These are phyloP conservation scores for Quercus robur DNA, from an alignment of 306 rosid genomes.

Conservation along the genomic window DNA sequence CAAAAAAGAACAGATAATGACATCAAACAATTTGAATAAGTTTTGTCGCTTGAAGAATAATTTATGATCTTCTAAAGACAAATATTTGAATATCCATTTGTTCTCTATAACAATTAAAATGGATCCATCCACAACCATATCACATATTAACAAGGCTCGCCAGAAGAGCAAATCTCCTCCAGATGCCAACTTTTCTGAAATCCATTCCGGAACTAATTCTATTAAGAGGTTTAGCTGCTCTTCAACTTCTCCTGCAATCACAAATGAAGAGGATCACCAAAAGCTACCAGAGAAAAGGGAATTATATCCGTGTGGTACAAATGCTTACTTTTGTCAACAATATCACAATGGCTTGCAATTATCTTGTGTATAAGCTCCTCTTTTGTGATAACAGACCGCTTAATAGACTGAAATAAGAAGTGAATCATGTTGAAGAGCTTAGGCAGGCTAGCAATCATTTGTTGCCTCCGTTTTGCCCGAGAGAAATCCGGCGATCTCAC, in stretches of 20 bases:
- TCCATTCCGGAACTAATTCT: constrained; percentile 85
- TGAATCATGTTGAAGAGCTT: too few relatives aligned
- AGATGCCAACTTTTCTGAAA: constrained; percentile 54
- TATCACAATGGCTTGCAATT: constrained; percentile 40
- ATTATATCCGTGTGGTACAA: background rate
- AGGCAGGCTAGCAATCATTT: too few relatives aligned
- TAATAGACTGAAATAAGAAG: too few relatives aligned
- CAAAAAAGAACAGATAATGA: background rate
- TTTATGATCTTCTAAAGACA: background rate
- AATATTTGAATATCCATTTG: background rate
- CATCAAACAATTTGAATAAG: background rate
- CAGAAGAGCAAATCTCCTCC: constrained; percentile 58
- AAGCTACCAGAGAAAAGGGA: background rate
- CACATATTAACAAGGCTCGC: constrained; percentile 36
- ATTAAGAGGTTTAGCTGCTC: constrained; percentile 61
- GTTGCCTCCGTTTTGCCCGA: too few relatives aligned
- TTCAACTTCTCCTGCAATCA: constrained; percentile 62
- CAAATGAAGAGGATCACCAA: constrained; percentile 6
- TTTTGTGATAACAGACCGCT: too few relatives aligned
- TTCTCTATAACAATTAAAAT: background rate
- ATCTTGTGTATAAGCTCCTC: too few relatives aligned
- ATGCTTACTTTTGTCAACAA: constrained; percentile 66
- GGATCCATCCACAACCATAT: too few relatives aligned
- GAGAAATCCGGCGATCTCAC: too few relatives aligned
- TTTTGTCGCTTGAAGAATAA: background rate